Evolutionary conservation across 2,329 filamentous ascomycete genomes (phyloP).

Genomic region (Trichoderma sp.): DNA sequence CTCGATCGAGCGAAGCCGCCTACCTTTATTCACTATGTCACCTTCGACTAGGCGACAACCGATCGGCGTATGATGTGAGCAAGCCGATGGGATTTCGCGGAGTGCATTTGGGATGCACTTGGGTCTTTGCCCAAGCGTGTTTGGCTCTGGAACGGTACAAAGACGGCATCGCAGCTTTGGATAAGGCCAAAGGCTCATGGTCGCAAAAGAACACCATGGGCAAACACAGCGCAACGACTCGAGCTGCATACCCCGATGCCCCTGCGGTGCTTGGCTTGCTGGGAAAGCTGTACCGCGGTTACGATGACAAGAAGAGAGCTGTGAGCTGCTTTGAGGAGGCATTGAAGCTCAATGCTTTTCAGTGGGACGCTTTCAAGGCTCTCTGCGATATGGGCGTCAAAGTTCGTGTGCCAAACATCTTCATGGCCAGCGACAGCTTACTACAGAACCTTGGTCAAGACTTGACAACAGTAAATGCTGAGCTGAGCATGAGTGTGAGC

Average conservation of each 20-base stretch:
- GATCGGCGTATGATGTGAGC: slow-evolving; percentile 83
- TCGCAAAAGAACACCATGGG: slow-evolving; percentile 74
- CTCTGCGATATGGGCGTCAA: slow-evolving; percentile 86
- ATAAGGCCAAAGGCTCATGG: slow-evolving; percentile 81
- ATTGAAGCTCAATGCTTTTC: slow-evolving; percentile 88
- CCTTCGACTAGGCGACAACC: slow-evolving; percentile 78
- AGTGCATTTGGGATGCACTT: slow-evolving; percentile 82
- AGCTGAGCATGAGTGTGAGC: slow-evolving; percentile 45
- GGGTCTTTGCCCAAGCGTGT: slow-evolving; percentile 89
- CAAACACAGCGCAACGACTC: slow-evolving; percentile 76
- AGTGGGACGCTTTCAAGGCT: slow-evolving; percentile 94
- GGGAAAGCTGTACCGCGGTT: slow-evolving; percentile 82
- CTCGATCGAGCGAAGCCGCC: slow-evolving; percentile 75
- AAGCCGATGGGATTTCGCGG: slow-evolving; percentile 72
- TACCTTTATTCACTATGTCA: slow-evolving; percentile 87
- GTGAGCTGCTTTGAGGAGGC: slow-evolving; percentile 86
- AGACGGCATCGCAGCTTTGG: slow-evolving; percentile 81
- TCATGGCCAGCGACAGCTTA: slow-evolving; percentile 68
- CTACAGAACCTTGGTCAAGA: slow-evolving; percentile 53
- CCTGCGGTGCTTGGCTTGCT: slow-evolving; percentile 81
- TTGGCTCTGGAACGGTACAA: slow-evolving; percentile 76
- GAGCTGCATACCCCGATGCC: slow-evolving; percentile 79
- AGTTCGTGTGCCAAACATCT: slow-evolving; percentile 83
- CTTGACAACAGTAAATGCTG: slow-evolving; percentile 34
- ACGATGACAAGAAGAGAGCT: slow-evolving; percentile 82